These are phyloP conservation scores for Penicillium turbatum DNA, from an alignment of 495 filamentous ascomycete genomes.

Conservation along the genomic window DNA sequence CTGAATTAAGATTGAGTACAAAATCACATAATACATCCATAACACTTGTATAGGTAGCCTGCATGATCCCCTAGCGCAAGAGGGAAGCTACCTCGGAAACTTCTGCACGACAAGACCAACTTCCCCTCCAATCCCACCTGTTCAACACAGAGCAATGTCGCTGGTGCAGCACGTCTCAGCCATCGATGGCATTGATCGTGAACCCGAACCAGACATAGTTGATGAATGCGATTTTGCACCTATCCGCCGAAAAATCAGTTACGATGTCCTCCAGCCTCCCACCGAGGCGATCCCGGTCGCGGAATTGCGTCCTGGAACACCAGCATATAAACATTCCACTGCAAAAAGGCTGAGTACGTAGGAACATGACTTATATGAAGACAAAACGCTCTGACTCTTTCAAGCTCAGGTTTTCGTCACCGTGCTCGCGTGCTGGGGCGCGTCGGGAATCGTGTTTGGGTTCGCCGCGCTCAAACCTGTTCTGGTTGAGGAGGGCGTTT, in stretches of 20 bases:
- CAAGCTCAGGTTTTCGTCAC: conserved; percentile 56
- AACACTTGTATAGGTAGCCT: too few relatives aligned
- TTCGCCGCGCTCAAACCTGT: conserved; percentile 72
- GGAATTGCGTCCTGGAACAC: conserved; percentile 26
- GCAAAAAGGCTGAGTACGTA: conserved; percentile 45
- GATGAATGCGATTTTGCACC: conserved; percentile 11
- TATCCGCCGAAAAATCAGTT: conserved; percentile 31
- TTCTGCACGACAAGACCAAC: neutral
- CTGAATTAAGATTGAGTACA: too few relatives aligned
- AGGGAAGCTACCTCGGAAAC: neutral
- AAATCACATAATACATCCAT: too few relatives aligned
- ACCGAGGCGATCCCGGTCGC: conserved; percentile 7
- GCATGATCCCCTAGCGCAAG: too few relatives aligned
- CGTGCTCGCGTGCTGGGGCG: conserved; percentile 58
- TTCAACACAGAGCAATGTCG: conserved; percentile 35
- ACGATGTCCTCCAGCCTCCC: conserved; percentile 29
- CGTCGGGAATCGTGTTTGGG: conserved; percentile 68
- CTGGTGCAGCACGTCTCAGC: conserved; percentile 41
- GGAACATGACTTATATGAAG: neutral
- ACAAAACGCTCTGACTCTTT: neutral
- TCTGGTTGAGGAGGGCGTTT: conserved; percentile 61
- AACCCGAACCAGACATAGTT: conserved; percentile 17
- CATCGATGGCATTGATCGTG: conserved; percentile 39
- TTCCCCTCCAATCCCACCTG: neutral
- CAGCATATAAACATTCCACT: conserved; percentile 52